phyloP scores from a whole-genome alignment of 2,329 filamentous ascomycete species.

The Grosmannia penicillata region DNA sequence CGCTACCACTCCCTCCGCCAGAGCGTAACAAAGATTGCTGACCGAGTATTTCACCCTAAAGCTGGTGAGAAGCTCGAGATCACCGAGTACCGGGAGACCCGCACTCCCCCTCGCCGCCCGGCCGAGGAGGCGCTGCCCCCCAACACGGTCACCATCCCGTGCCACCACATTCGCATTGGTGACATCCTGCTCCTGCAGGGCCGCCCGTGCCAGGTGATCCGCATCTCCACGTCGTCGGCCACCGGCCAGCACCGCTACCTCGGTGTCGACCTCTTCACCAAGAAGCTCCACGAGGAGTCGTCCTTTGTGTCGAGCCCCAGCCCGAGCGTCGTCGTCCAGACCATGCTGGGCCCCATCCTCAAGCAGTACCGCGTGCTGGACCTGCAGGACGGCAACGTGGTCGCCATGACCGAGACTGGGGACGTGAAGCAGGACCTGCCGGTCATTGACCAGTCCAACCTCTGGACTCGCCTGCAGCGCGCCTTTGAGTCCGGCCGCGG shows the following conservation, averaged over 20 bases:
- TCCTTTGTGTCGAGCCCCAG: conserved; percentile 95
- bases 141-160: conserved; percentile 94
- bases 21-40: conserved; percentile 40
- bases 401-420: conserved; percentile 97
- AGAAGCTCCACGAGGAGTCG: conserved; percentile 97
- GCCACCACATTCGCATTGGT: conserved; percentile 98
- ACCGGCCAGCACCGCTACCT: conserved; percentile 99
- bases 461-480: conserved; percentile 65
- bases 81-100: conserved; percentile 30
- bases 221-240: conserved; percentile 94
- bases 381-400: conserved; percentile 70
- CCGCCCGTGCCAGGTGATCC: conserved; percentile 98
- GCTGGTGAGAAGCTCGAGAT: conserved; percentile 33
- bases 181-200: conserved; percentile 98
- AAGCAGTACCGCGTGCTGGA: conserved; percentile 99
- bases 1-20: conserved; percentile 45
- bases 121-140: conserved; percentile 26
- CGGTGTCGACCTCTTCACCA: conserved; percentile 99
- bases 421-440: conserved; percentile 94
- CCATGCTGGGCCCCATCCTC: conserved; percentile 98
- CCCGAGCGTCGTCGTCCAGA: conserved; percentile 94
- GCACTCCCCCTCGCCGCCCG: conserved; percentile 17
- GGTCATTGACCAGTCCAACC: conserved; percentile 88
- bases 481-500: conserved; percentile 87
- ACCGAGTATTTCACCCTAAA: conserved; percentile 35